Conservation (phyloP, 768 basidiomycete genomes). For the Rhodotorula sphaerocarpa region DNA sequence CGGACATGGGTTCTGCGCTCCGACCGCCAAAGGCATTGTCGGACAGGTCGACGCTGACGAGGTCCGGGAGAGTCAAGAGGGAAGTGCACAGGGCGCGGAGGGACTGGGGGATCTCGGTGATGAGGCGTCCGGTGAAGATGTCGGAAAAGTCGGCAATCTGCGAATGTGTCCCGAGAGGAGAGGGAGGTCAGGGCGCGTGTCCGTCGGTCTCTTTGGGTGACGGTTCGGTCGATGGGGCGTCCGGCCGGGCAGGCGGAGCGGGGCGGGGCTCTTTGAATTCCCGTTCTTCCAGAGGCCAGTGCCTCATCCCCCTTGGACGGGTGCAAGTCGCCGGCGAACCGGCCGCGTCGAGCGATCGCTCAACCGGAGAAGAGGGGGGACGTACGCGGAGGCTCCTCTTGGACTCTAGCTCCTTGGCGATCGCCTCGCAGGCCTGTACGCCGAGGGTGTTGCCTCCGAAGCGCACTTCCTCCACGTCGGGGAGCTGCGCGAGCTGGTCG, state of each 20-base stretch:
- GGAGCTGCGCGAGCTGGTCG: slow-evolving; percentile 44
- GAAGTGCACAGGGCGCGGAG: slow-evolving; percentile 81
- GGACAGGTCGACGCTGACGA: slow-evolving; percentile 79
- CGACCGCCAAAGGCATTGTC: slow-evolving; percentile 97
- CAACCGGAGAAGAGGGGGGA: neutral
- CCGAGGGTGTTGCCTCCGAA: slow-evolving; percentile 92
- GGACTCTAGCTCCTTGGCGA: slow-evolving; percentile 67
- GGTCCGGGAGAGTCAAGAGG: slow-evolving; percentile 66
- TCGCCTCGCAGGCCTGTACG: slow-evolving; percentile 73
- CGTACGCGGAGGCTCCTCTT: slow-evolving; percentile 63
- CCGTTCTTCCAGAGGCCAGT: too few species aligned
- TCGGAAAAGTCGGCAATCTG: slow-evolving; percentile 93
- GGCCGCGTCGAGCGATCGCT: too few species aligned
- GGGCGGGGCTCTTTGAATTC: too few species aligned
- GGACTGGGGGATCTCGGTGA: slow-evolving; percentile 85
- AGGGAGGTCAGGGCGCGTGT: too few species aligned
- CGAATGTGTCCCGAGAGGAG: neutral
- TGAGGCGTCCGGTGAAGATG: slow-evolving; percentile 94
- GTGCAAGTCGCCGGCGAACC: too few species aligned
- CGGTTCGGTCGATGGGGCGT: too few species aligned
- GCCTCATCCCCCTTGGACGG: too few species aligned
- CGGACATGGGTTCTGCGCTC: slow-evolving; percentile 78
- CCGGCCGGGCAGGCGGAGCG: too few species aligned
- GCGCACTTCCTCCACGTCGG: slow-evolving; percentile 72
- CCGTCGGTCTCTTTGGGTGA: too few species aligned